These are phyloP conservation scores for Diaporthe citriasiana DNA, from an alignment of 2,329 filamentous ascomycete genomes.

Conservation along the genomic window DNA sequence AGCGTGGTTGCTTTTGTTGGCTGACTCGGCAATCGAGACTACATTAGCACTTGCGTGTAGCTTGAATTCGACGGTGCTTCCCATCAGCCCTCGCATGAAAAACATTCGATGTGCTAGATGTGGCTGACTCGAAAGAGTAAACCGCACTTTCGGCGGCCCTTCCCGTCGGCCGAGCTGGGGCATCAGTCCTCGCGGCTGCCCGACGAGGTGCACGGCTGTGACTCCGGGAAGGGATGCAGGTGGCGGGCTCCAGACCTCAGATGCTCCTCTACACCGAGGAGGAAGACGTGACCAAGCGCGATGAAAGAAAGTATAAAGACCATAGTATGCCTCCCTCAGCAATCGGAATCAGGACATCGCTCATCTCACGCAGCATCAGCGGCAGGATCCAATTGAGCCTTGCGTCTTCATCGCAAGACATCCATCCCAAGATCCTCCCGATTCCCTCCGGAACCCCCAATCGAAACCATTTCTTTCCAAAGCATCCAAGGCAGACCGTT, in stretches of 20 bases:
- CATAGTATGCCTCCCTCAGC: neutral
- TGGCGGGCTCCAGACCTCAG: neutral
- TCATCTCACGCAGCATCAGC: neutral
- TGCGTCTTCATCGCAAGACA: neutral
- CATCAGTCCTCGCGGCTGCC: slow-evolving; percentile 5
- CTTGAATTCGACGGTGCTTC: slow-evolving; percentile 10
- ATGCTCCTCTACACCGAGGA: neutral
- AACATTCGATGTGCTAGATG: slow-evolving; percentile 39
- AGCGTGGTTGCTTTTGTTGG: slow-evolving; percentile 30
- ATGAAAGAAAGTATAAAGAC: slow-evolving; percentile 18
- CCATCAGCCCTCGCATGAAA: slow-evolving; percentile 19
- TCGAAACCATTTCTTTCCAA: neutral
- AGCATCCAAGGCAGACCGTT: slow-evolving; percentile 8
- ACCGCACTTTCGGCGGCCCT: slow-evolving; percentile 20
- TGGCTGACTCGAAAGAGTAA: slow-evolving; percentile 30
- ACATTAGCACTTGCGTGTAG: slow-evolving; percentile 8
- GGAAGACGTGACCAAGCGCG: neutral
- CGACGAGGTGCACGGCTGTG: slow-evolving; percentile 22
- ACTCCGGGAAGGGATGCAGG: slow-evolving; percentile 8
- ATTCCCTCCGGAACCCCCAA: neutral
- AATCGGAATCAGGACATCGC: neutral
- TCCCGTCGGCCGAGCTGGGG: slow-evolving; percentile 16
- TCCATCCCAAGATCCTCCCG: neutral
- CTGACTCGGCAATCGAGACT: slow-evolving; percentile 32
- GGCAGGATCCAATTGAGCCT: neutral